Conservation (phyloP, 495 filamentous ascomycete genomes). For the Penicillium daleae region DNA sequence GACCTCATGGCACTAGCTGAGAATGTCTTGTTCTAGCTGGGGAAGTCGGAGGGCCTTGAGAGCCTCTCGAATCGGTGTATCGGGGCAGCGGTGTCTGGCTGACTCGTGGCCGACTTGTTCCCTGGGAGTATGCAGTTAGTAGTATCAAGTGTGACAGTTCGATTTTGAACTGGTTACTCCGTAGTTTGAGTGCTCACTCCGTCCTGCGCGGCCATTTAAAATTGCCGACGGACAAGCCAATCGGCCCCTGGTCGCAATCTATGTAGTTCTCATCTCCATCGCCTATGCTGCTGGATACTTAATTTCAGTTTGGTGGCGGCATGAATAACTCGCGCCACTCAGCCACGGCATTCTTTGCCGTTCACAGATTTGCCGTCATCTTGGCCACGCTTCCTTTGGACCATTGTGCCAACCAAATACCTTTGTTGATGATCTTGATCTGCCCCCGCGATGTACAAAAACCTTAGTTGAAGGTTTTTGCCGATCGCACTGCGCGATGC, state of each 20-base stretch:
- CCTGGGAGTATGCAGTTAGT: neutral
- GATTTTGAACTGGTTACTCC: neutral
- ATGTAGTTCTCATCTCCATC: neutral
- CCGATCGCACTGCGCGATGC: neutral
- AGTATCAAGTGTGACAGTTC: neutral
- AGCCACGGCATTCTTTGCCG: neutral
- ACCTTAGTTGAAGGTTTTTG: neutral
- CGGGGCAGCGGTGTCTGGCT: neutral
- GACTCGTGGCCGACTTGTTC: neutral
- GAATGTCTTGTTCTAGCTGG: neutral
- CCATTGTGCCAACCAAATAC: neutral
- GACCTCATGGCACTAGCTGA: neutral
- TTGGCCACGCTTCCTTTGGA: neutral
- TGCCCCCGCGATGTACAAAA: neutral
- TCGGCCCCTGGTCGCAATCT: neutral
- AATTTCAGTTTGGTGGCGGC: neutral
- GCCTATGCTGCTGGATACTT: neutral
- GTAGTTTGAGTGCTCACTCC: no score
- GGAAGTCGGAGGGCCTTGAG: neutral
- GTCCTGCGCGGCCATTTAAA: neutral
- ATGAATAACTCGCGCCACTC: neutral
- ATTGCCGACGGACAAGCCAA: conserved; percentile 1
- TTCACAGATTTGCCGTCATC: neutral
- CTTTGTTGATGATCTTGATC: neutral
- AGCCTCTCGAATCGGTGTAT: conserved; percentile 3